Percentiles rank a stretch among this genome's conserved stretches.
These are phyloP conservation scores for Neltuma alba DNA, from an alignment of 306 rosid species.

Conservation along the genomic window DNA sequence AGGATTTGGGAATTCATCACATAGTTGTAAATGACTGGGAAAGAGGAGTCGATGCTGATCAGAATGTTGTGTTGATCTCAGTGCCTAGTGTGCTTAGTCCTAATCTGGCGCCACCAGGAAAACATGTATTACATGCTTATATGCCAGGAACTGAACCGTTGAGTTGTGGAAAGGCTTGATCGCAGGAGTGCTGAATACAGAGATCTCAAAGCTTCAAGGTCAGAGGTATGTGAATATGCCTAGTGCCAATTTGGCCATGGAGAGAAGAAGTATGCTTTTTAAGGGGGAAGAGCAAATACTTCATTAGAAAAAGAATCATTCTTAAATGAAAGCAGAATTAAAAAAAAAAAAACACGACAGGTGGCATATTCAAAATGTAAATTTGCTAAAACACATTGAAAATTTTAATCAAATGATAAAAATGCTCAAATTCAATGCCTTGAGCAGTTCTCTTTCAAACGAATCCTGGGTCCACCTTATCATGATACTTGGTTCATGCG, in stretches of 20 bases:
- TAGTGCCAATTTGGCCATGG: background rate
- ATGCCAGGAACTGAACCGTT: slow-evolving; percentile 91
- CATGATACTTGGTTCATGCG: background rate
- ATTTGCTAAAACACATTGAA: too few relatives aligned
- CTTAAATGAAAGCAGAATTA: background rate
- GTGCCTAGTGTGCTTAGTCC: slow-evolving; percentile 88
- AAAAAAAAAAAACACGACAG: too few relatives aligned
- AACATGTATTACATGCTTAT: slow-evolving; percentile 89
- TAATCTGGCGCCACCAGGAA: slow-evolving; percentile 79
- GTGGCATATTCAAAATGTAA: too few relatives aligned
- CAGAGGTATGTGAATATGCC: slow-evolving; percentile 60
- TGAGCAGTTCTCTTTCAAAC: background rate
- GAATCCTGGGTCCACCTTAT: background rate
- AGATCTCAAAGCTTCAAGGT: slow-evolving; percentile 77
- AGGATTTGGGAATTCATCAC: slow-evolving; percentile 90
- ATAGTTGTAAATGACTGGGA: slow-evolving; percentile 93
- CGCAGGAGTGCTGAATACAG: slow-evolving; percentile 77
- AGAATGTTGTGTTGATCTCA: slow-evolving; percentile 91
- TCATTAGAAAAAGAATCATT: background rate
- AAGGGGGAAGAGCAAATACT: background rate
- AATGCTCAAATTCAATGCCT: too few relatives aligned
- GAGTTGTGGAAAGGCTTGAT: slow-evolving; percentile 85
- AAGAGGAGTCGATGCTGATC: slow-evolving; percentile 95
- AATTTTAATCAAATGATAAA: too few relatives aligned
- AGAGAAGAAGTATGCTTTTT: background rate